phyloP scores from a whole-genome alignment of 148 eudicot species.

The Heliosperma pusillum region DNA sequence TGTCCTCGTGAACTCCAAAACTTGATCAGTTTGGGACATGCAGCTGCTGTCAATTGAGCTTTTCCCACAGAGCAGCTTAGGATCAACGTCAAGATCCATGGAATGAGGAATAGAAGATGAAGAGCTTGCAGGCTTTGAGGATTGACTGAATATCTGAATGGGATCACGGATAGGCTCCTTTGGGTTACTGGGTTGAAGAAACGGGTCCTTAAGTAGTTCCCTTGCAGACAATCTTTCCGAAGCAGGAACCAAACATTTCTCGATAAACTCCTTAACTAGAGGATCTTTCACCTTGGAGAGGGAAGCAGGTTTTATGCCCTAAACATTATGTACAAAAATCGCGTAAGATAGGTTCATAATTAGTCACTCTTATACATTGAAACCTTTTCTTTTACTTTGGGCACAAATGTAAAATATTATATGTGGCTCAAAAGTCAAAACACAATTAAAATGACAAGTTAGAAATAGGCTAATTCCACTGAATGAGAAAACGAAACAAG shows the following conservation, averaged over 20 bases:
- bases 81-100: slow-evolving; percentile 68
- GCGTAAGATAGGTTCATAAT: neutral
- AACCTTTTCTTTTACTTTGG: neutral
- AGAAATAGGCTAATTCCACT: too few relatives aligned
- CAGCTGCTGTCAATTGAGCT: slow-evolving; percentile 31
- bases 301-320: slow-evolving; percentile 89
- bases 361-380: too few relatives aligned
- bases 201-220: slow-evolving; percentile 63
- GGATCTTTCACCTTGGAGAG: slow-evolving; percentile 58
- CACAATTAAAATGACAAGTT: too few relatives aligned
- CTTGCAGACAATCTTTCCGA: slow-evolving; percentile 58
- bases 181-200: slow-evolving; percentile 39
- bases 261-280: slow-evolving; percentile 60
- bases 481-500: neutral
- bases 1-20: slow-evolving; percentile 46
- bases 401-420: too few relatives aligned
- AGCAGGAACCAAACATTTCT: slow-evolving; percentile 70
- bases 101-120: slow-evolving; percentile 39
- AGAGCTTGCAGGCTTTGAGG: slow-evolving; percentile 25
- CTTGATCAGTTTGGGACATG: slow-evolving; percentile 30
- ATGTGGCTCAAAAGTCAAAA: too few relatives aligned
- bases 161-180: slow-evolving; percentile 33
- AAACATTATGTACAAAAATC: slow-evolving; percentile 9
- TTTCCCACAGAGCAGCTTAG: slow-evolving; percentile 23
- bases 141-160: slow-evolving; percentile 32